Evolutionary conservation across 139 green algal species (phyloP).

Genomic region (Marvania coccoides): DNA sequence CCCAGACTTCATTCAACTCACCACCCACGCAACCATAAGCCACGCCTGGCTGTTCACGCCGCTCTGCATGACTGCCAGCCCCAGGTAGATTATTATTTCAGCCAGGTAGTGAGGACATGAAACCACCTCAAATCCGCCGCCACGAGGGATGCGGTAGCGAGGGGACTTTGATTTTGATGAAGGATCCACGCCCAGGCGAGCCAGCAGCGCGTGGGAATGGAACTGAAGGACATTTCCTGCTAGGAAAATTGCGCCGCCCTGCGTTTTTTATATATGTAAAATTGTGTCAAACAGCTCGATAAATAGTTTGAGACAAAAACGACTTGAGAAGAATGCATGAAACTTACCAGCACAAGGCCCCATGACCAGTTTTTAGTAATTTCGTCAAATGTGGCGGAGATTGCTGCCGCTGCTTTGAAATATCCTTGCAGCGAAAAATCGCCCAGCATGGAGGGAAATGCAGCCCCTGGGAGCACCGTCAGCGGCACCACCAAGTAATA

Average conservation of each 20-base stretch:
- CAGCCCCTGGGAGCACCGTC: constrained; percentile 35
- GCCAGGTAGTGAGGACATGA: constrained; percentile 78
- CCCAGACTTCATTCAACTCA: no score
- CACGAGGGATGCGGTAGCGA: constrained; percentile 14
- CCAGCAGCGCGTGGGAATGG: constrained; percentile 40
- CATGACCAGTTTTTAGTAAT: no score
- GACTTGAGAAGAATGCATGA: no score
- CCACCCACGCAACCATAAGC: constrained; percentile 36
- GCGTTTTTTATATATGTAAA: no score
- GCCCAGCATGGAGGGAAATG: not conserved
- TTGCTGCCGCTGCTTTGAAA: no score
- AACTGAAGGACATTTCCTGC: constrained; percentile 45
- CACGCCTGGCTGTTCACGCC: not conserved
- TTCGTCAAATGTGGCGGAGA: no score
- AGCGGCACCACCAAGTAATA: constrained; percentile 65
- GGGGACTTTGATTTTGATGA: not conserved
- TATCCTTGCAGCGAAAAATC: not conserved
- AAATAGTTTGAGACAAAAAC: no score
- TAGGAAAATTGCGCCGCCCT: constrained; percentile 37
- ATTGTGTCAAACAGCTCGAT: no score
- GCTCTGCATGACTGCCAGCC: constrained; percentile 28
- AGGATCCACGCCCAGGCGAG: constrained; percentile 8
- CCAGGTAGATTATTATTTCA: constrained; percentile 72
- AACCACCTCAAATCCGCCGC: constrained; percentile 61
- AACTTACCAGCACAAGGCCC: no score